Evolutionary conservation across 441 rosid genomes (phyloP).

Genomic region (Syzygium syzygioides): DNA sequence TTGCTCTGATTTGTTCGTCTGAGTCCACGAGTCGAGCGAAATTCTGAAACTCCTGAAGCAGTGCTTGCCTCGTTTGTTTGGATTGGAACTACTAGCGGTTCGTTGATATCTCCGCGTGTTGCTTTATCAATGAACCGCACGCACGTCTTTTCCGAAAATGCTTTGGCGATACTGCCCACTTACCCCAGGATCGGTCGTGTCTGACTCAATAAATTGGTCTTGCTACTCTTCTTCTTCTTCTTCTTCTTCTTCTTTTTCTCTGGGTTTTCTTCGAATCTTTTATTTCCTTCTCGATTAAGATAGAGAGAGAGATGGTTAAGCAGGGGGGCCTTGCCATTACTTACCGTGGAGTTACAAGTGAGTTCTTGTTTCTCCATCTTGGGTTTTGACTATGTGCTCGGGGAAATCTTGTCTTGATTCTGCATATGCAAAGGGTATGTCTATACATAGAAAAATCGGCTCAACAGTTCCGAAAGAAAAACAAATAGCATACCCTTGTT

Average conservation of each 20-base stretch:
- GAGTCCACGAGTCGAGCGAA: too few species aligned
- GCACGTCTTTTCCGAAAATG: too few species aligned
- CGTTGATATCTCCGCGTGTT: too few species aligned
- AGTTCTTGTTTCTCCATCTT: constrained; percentile 74
- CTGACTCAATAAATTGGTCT: too few species aligned
- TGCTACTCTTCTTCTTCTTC: too few species aligned
- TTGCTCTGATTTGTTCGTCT: too few species aligned
- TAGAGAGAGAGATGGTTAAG: constrained; percentile 73
- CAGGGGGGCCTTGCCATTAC: constrained; percentile 97
- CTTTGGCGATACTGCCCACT: neutral
- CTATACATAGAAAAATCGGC: neutral
- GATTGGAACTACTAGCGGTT: too few species aligned
- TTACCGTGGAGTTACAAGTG: constrained; percentile 97
- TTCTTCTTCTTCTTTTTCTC: too few species aligned
- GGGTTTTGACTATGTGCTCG: neutral
- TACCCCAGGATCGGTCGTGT: too few species aligned
- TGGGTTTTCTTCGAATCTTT: constrained; percentile 20
- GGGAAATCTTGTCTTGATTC: neutral
- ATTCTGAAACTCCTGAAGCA: too few species aligned
- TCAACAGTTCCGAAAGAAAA: constrained; percentile 1
- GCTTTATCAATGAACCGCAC: too few species aligned
- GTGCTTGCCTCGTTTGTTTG: too few species aligned
- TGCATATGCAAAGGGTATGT: neutral
- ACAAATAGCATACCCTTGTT: constrained; percentile 11
- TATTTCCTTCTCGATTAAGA: constrained; percentile 2